Base-by-base conservation (phyloP, 768 basidiomycete genomes). In the Kwoniella pini region DNA sequence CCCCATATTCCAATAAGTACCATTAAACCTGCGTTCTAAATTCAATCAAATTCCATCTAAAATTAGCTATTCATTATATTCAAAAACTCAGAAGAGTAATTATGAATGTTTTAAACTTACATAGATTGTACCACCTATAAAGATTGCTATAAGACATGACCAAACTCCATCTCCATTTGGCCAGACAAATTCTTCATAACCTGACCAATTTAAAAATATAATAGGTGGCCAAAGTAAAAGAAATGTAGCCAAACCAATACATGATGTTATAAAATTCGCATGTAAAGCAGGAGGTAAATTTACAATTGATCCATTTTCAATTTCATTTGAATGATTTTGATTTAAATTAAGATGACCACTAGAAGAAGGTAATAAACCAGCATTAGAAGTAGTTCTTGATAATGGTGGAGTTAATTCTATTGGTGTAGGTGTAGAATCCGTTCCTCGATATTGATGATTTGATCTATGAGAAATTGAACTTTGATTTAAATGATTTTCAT, bases 1-100 rank as follows among this genome's bases (percentile, higher is more conserved):
- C 91, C 91, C 89, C 90, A 93, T 26, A 89, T 78, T 26, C 88
- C 89, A 48, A 95, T 81, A 2, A 95, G 81, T 55, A 89, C 89
- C 92, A 94, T 91, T 69, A 89, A 83, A 0, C 90, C 89, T 0
- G 88, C 85, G 71, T 92, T 94, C 65, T 70, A 52, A 33, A 33
- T 15, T 33, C 40, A 26, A 22, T 0, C 0, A n/a, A 50, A 50
- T 2, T 7, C 7, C 7, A 15, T 36, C 33, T 36, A 7, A n/a
- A n/a, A n/a, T n/a, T n/a, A n/a, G n/a, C n/a, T n/a, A n/a, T n/a
- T n/a, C n/a, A n/a, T n/a, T n/a, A n/a, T n/a, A n/a, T 17, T 15
- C 33, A 11, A 27, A 48, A 33, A 38, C 11, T 6, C 36, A 52
- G 12, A n/a, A n/a, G n/a, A 38, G 19, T 19, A 3, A 42, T 10